phyloP scores from a whole-genome alignment of 169 alveolate genomes.

The Perkinsus chesapeaki region DNA sequence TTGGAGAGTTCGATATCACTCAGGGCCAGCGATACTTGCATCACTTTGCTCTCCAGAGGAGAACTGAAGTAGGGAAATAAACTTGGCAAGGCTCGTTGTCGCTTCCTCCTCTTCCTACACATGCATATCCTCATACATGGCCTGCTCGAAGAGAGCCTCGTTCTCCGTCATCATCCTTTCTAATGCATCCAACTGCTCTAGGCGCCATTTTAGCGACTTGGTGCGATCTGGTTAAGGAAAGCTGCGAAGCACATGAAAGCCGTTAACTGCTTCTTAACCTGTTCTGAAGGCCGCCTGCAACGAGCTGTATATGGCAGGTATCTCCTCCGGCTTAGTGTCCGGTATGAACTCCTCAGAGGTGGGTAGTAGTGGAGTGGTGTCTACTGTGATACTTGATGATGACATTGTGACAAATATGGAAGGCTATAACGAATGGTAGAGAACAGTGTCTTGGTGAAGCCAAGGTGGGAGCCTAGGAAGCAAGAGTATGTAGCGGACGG shows the following conservation, averaged over 20 bases:
- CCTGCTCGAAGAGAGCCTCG: background rate
- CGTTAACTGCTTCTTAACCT: too few relatives aligned
- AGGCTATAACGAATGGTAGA: too few relatives aligned
- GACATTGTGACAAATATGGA: too few relatives aligned
- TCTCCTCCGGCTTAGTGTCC: background rate
- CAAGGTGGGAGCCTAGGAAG: too few relatives aligned
- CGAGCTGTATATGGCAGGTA: background rate
- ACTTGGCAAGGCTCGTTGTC: too few relatives aligned
- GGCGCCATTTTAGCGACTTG: background rate
- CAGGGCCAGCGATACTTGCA: background rate
- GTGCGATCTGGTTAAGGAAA: background rate
- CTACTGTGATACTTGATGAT: background rate
- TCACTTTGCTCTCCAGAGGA: background rate
- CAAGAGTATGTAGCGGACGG: too few relatives aligned
- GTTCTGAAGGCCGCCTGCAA: background rate
- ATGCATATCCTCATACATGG: background rate
- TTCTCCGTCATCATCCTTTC: background rate
- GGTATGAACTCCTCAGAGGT: background rate
- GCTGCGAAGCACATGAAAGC: background rate
- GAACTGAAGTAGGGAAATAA: background rate
- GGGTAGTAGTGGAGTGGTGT: background rate
- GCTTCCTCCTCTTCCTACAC: background rate
- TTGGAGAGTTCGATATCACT: constrained; percentile 27
- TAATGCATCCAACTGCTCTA: background rate
- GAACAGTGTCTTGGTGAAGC: too few relatives aligned